These are phyloP conservation scores for Ceratobasidium sp. DNA, from an alignment of 1,284 basidiomycete genomes.

Conservation along the genomic window DNA sequence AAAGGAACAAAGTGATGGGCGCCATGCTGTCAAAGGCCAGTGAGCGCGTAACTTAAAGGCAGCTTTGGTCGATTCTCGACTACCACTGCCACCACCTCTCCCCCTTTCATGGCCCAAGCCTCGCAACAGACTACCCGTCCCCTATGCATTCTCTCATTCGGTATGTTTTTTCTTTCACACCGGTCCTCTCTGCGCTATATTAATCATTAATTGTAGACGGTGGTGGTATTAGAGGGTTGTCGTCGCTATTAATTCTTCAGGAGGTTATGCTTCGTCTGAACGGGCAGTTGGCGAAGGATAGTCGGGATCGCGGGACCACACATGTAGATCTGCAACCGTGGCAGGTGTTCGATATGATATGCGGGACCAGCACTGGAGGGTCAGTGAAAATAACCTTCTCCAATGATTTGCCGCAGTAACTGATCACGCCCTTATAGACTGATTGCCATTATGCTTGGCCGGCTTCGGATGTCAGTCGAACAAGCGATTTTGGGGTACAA, in stretches of 20 bases:
- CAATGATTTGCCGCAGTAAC: neutral
- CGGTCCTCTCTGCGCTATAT: no score
- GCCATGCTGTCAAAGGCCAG: no score
- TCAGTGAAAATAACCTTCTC: neutral
- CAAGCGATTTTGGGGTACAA: constrained; percentile 46
- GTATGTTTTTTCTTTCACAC: no score
- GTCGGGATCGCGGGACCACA: neutral
- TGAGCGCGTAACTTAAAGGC: no score
- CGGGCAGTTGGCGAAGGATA: neutral
- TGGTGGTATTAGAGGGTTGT: constrained; percentile 58
- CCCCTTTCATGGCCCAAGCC: no score
- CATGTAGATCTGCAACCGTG: neutral
- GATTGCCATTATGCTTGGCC: constrained; percentile 57
- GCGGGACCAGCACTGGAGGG: constrained; percentile 34
- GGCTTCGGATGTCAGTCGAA: constrained; percentile 55
- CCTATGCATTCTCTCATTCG: no score
- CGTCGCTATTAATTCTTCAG: constrained; percentile 56
- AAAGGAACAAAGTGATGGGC: no score
- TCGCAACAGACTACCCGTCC: no score
- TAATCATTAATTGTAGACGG: no score
- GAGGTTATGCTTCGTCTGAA: constrained; percentile 53
- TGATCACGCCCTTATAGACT: constrained; percentile 51
- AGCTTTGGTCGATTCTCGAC: no score
- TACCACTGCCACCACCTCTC: no score
- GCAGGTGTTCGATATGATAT: constrained; percentile 24